phyloP scores from a whole-genome alignment of 495 filamentous ascomycete genomes.

The Elasticomyces elasticus region DNA sequence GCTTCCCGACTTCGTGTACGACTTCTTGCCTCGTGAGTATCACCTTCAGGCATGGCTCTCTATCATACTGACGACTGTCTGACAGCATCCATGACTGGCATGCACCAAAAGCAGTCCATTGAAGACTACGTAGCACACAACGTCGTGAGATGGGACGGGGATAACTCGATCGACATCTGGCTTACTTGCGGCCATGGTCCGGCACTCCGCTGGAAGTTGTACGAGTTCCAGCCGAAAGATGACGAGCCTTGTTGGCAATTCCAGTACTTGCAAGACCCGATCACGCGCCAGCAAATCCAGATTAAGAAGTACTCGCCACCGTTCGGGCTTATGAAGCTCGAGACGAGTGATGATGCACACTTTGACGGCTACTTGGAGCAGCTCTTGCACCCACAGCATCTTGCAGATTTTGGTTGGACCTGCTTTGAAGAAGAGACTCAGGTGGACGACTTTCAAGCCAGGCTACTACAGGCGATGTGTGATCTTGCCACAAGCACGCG shows the following conservation, averaged over 20 bases:
- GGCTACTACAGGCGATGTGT: slow-evolving; percentile 28
- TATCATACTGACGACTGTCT: background rate
- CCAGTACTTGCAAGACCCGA: slow-evolving; percentile 27
- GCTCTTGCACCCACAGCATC: slow-evolving; percentile 4
- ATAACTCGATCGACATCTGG: slow-evolving; percentile 10
- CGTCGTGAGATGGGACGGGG: slow-evolving; percentile 21
- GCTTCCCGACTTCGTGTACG: slow-evolving; percentile 24
- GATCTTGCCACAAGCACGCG: slow-evolving; percentile 20
- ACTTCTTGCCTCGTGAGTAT: slow-evolving; percentile 27
- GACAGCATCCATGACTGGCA: slow-evolving; percentile 24
- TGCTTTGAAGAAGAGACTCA: slow-evolving; percentile 27
- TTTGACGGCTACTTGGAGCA: slow-evolving; percentile 28
- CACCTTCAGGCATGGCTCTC: background rate
- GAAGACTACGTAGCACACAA: slow-evolving; percentile 25
- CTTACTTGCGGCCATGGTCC: slow-evolving; percentile 20
- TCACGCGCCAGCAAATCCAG: slow-evolving; percentile 7
- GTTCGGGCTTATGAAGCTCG: slow-evolving; percentile 28
- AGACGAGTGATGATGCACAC: slow-evolving; percentile 26
- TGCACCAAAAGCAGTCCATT: slow-evolving; percentile 29
- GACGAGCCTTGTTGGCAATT: slow-evolving; percentile 23
- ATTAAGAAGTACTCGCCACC: slow-evolving; percentile 28
- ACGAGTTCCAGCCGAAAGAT: slow-evolving; percentile 30
- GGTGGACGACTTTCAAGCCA: slow-evolving; percentile 27
- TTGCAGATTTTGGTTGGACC: slow-evolving; percentile 20
- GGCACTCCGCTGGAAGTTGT: slow-evolving; percentile 24